phyloP scores from a whole-genome alignment of 768 basidiomycete genomes.

The Termitomyces titanicus region DNA sequence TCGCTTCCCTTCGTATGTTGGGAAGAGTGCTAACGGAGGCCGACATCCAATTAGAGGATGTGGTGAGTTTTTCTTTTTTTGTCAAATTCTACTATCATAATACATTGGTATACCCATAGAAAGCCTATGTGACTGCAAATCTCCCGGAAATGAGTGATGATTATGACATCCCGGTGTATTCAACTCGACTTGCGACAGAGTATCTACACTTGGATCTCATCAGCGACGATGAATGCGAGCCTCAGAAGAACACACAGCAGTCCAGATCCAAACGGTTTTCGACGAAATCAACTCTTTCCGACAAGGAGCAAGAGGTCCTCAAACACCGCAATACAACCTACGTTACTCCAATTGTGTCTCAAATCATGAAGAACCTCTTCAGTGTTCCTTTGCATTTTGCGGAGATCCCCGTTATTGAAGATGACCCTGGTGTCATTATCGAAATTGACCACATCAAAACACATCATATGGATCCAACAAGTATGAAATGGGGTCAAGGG shows the following conservation, averaged over 20 bases:
- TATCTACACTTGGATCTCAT: neutral
- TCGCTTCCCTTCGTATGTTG: slow-evolving; percentile 31
- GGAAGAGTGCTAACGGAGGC: slow-evolving; percentile 38
- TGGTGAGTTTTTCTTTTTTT: slow-evolving; percentile 33
- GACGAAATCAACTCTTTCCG: neutral
- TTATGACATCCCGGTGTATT: neutral
- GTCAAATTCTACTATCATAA: neutral
- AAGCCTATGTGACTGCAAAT: slow-evolving; percentile 36
- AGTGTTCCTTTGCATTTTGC: slow-evolving; percentile 39
- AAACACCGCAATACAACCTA: slow-evolving; percentile 29
- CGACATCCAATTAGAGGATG: slow-evolving; percentile 42
- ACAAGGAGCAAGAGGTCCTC: slow-evolving; percentile 23
- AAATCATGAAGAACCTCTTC: slow-evolving; percentile 44
- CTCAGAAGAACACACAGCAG: slow-evolving; percentile 4
- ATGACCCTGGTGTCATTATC: slow-evolving; percentile 23
- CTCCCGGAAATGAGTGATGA: slow-evolving; percentile 34
- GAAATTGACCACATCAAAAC: slow-evolving; percentile 22
- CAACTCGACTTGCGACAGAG: neutral
- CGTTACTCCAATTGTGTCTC: slow-evolving; percentile 45
- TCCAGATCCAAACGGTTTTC: slow-evolving; percentile 18
- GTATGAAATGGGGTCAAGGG: slow-evolving; percentile 29
- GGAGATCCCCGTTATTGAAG: slow-evolving; percentile 25
- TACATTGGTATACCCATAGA: slow-evolving; percentile 23
- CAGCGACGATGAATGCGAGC: slow-evolving; percentile 8
- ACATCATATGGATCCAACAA: slow-evolving; percentile 32